Conservation (phyloP, 2,329 filamentous ascomycete genomes). For the Thielaviopsis euricoi region DNA sequence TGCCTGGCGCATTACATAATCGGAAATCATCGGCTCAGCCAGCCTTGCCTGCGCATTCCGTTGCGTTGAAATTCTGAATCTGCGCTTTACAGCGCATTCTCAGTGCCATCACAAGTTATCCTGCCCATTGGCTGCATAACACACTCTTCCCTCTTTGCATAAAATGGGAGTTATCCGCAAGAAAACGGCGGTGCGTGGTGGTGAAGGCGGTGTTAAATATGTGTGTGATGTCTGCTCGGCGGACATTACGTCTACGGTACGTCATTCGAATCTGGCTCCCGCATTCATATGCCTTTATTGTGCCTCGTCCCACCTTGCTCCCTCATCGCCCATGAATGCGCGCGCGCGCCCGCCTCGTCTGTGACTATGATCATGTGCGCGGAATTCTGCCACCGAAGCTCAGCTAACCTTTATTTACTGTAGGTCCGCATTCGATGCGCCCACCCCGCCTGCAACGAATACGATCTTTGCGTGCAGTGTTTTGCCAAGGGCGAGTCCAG, state of each 20-base stretch:
- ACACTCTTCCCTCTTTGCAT: background rate
- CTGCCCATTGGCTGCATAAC: background rate
- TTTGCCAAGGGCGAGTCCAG: constrained; percentile 70
- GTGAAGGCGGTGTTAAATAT: constrained; percentile 83
- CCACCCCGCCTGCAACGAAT: constrained; percentile 68
- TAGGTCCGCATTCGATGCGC: constrained; percentile 93
- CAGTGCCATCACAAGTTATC: background rate
- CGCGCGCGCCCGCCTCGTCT: no score
- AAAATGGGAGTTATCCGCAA: constrained; percentile 88
- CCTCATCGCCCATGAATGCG: no score
- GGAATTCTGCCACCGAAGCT: background rate
- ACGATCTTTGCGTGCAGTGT: constrained; percentile 91
- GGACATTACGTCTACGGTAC: constrained; percentile 90
- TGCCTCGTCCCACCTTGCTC: background rate
- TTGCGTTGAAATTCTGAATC: background rate
- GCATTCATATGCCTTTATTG: background rate
- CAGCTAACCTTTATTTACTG: background rate
- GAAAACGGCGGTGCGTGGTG: constrained; percentile 73
- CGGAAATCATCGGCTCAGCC: background rate
- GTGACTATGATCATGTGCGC: background rate
- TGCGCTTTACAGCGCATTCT: background rate
- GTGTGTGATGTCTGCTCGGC: constrained; percentile 94
- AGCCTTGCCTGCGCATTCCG: background rate
- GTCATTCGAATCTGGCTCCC: constrained; percentile 19
- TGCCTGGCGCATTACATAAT: background rate